These are phyloP conservation scores for Singerocomus rubriflavus DNA, from an alignment of 1,284 basidiomycete species.

Conservation along the genomic window DNA sequence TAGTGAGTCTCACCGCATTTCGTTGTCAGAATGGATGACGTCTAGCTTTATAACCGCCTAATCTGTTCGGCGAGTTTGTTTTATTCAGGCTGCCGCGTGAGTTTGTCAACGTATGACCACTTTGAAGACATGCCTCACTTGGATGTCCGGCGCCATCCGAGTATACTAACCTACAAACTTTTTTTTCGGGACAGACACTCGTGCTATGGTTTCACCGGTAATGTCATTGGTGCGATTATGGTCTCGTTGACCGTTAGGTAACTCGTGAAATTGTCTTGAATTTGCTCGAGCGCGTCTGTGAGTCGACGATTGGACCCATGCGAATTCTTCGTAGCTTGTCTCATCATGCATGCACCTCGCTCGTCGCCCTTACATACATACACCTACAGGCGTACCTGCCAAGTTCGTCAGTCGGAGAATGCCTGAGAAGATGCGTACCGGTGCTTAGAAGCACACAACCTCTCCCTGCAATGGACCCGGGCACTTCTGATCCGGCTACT, in stretches of 20 bases:
- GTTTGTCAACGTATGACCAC: too few relatives aligned
- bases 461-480: constrained; percentile 3
- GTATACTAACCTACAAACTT: too few relatives aligned
- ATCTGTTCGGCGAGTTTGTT: constrained; percentile 17
- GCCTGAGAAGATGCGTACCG: constrained; percentile 8
- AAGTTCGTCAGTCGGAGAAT: background rate
- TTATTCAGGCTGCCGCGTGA: too few relatives aligned
- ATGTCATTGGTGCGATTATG: too few relatives aligned
- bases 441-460: background rate
- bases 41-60: background rate
- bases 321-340: background rate
- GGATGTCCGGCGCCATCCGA: too few relatives aligned
- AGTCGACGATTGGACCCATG: background rate
- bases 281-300: too few relatives aligned
- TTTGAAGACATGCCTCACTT: too few relatives aligned
- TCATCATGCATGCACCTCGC: constrained; percentile 12
- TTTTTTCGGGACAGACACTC: too few relatives aligned
- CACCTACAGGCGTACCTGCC: constrained; percentile 1
- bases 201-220: too few relatives aligned
- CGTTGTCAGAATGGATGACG: background rate
- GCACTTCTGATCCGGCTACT: background rate
- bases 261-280: too few relatives aligned
- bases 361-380: constrained; percentile 11
- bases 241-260: too few relatives aligned
- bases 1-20: constrained; percentile 6